Evolutionary conservation across 208 protist species (phyloP).

Genomic region (Trypanosoma rangeli): DNA sequence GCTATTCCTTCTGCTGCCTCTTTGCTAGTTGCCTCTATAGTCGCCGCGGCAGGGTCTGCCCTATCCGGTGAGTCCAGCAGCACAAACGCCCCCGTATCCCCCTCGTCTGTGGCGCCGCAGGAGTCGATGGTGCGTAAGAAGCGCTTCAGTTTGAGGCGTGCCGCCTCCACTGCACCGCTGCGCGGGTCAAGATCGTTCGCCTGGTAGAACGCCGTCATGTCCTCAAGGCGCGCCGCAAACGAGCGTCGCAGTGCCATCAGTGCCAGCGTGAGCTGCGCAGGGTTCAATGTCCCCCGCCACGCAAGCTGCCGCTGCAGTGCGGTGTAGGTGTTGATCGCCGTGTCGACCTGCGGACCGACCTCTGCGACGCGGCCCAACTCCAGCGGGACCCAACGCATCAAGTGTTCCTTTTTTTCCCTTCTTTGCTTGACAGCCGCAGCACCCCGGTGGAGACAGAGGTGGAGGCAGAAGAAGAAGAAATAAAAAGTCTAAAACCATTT

Average conservation of each 20-base stretch:
- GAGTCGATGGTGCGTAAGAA: conserved; percentile 19
- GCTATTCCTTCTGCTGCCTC: too few relatives aligned
- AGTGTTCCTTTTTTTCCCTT: too few relatives aligned
- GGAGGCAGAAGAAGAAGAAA: too few relatives aligned
- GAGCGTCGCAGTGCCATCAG: conserved; percentile 19
- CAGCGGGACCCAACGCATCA: conserved; percentile 23
- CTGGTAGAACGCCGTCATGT: conserved; percentile 27
- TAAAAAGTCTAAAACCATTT: too few relatives aligned
- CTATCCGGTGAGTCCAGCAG: neutral
- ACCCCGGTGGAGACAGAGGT: too few relatives aligned
- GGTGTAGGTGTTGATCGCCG: conserved; percentile 24
- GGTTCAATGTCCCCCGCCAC: conserved; percentile 7
- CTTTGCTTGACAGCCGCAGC: neutral
- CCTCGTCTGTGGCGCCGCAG: neutral
- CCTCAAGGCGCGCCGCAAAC: conserved; percentile 17
- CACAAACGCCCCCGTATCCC: neutral
- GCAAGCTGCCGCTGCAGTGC: conserved; percentile 21
- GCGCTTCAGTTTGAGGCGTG: conserved; percentile 23
- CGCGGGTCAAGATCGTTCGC: conserved; percentile 30
- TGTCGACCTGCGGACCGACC: conserved; percentile 26
- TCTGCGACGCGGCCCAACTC: conserved; percentile 11
- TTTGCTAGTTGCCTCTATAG: neutral
- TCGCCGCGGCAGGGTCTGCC: too few relatives aligned
- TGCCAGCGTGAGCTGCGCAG: conserved; percentile 15
- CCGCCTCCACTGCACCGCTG: conserved; percentile 15